Evolutionary conservation across 2,329 filamentous ascomycete species (phyloP).

Genomic region (Teratosphaeria viscida): DNA sequence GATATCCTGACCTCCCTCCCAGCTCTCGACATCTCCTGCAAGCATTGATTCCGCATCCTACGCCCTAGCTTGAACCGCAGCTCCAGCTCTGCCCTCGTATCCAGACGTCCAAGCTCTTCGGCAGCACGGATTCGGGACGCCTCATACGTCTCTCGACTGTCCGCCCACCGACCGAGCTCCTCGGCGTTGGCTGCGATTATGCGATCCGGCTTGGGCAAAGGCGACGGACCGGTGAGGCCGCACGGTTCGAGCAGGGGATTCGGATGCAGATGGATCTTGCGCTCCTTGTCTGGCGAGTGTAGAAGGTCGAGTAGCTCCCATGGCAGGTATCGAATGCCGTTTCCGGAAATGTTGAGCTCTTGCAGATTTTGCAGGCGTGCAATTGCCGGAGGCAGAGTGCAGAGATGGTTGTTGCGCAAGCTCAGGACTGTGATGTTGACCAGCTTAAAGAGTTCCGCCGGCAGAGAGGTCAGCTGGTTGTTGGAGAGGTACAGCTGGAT

Average conservation of each 20-base stretch:
- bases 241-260: slow-evolving; percentile 44
- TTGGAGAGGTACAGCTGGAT: slow-evolving; percentile 52
- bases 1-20: slow-evolving; percentile 6
- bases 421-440: slow-evolving; percentile 54
- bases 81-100: slow-evolving; percentile 11
- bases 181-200: slow-evolving; percentile 3
- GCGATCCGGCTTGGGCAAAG: slow-evolving; percentile 3
- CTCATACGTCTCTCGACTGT: slow-evolving; percentile 8
- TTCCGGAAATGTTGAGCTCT: slow-evolving; percentile 57
- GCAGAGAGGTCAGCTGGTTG: slow-evolving; percentile 49
- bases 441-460: slow-evolving; percentile 51
- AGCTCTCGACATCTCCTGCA: slow-evolving; percentile 7
- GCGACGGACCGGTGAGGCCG: slow-evolving; percentile 8
- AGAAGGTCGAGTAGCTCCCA: slow-evolving; percentile 52
- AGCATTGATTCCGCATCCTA: slow-evolving; percentile 8
- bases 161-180: slow-evolving; percentile 7
- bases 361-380: slow-evolving; percentile 47
- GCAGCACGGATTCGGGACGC: slow-evolving; percentile 3
- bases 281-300: slow-evolving; percentile 33
- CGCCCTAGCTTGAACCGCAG: slow-evolving; percentile 14
- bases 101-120: slow-evolving; percentile 4
- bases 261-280: slow-evolving; percentile 47
- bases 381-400: slow-evolving; percentile 51
- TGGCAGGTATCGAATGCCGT: slow-evolving; percentile 50
- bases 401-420: slow-evolving; percentile 53